Evolutionary conservation across 257 asterid genomes (phyloP), one percentile per base, ranked within the genome.

Genomic region (Fraxinus excelsior): DNA sequence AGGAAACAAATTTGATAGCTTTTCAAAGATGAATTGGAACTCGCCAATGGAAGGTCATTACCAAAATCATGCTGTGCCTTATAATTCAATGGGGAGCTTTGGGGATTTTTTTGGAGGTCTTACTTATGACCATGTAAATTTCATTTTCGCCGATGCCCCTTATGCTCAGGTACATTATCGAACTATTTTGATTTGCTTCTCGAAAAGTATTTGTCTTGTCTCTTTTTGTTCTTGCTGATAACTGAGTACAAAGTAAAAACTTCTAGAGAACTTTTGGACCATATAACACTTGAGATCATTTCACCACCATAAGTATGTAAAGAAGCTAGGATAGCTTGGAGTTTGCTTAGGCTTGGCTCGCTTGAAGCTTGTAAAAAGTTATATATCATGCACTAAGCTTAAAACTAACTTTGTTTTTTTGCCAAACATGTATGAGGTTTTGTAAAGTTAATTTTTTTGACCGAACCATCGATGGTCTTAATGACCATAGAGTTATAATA

Each of bases 91-190:
- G 44, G 98, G 97, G 76, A 90, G 97, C 82, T 92, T 89, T 81
- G 92, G 90, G 78, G 98, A 92, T 87, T 94, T 94, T 79, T 94
- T 94, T 72, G 98, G 97, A 75, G 97, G 97, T 72, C 87, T 92
- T 75, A 90, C 96, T 35, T 92, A 89, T 83, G 97, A 94, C 82
- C 96, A 94, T 77, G 90, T 90, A 31, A 90, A 90, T 85, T 94
- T 88, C 86, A 92, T 94, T 78, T 92, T 90, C 66, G 88, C 96
- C 1, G 96, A 89, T 71, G 76, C 90, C 40, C 83, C 88, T 70
- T 91, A 89, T 73, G 76, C 86, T 67, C 96, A 91, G 98, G 98
- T 93, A 82, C 72, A 69, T 35, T 67, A n/a, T 70, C 32, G 21
- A 32, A 35, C 60, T 40, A 40, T 40, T 13, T 58, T 79, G 67